Evolutionary conservation across 139 green algal species (phyloP).

Genomic region (Auxenochlorella pyrenoidosa): DNA sequence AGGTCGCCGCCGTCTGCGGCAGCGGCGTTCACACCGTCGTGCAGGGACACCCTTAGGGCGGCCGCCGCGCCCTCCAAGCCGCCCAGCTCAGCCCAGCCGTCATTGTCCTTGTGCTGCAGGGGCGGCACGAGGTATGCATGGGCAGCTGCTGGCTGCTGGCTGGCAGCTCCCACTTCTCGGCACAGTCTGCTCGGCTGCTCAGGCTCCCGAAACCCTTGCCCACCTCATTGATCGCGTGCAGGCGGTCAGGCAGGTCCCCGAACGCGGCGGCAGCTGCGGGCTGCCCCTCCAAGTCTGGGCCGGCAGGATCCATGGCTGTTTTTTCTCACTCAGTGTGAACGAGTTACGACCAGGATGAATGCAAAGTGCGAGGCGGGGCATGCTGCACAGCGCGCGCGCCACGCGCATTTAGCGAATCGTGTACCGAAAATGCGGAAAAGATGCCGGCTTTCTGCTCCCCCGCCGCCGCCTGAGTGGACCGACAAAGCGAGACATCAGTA

Average conservation of each 20-base stretch:
- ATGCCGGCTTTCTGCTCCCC: no score
- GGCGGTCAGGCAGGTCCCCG: not conserved
- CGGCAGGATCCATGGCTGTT: no score
- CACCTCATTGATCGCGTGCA: not conserved
- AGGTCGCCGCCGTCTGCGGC: constrained; percentile 26
- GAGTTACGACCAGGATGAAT: no score
- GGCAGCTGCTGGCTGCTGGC: not conserved
- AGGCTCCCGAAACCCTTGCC: not conserved
- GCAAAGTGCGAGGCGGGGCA: no score
- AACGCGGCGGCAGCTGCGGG: no score
- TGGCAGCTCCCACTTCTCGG: not conserved
- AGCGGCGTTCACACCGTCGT: constrained; percentile 54
- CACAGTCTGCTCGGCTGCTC: not conserved
- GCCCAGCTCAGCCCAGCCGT: constrained; percentile 52
- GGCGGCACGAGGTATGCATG: not conserved
- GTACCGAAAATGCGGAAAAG: no score
- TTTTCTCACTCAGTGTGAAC: no score
- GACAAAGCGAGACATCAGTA: no score
- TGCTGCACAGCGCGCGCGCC: no score
- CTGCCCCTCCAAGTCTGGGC: no score
- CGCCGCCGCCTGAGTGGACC: no score
- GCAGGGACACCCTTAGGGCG: constrained; percentile 52
- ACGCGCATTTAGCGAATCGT: no score
- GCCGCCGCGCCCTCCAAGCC: constrained; percentile 68
- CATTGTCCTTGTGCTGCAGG: constrained; percentile 76